Evolutionary conservation across 441 rosid genomes (phyloP), one percentile per base, ranked within the genome.

Genomic region (Euphorbia schlechtendalii): DNA sequence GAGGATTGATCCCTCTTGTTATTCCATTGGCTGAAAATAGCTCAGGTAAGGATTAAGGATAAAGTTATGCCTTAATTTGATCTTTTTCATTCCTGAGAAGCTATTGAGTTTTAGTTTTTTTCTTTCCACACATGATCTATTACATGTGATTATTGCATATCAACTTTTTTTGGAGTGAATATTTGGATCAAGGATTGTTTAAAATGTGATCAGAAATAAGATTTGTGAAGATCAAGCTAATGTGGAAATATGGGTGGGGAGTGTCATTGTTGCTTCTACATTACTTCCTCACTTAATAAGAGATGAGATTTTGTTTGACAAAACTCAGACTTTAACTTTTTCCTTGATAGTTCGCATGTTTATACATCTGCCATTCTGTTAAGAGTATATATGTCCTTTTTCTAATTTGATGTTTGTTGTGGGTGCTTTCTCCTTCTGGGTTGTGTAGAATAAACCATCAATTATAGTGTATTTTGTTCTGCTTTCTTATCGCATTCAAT

Each of bases 1-100:
- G 79, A 78, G 92, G 96, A n/a, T 62, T 92, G 20, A 78, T 89
- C 53, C 98, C 96, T 30, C 91, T 89, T 61, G 71, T 82, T 61
- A 78, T 89, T 80, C 96, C 96, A 27, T 68, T 92, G 65, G 82
- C 87, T 48, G 76, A 77, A 73, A 76, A 64, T 68, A 74, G 80
- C 61, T 84, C 86, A 27, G 96, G 98, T 86, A 77, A 61, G 51
- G 53, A 32, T 6, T 32, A 6, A 32, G 34, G 3, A 59, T 63
- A 49, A 53, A 45, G 21, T 43, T 22, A 57, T 68, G 21, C 17
- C 12, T 15, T 48, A 68, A 56, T 46, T 56, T 48, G 69, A 51
- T 5, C 62, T 62, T 20, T 21, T 51, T 27, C 49, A 17, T 53
- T 63, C 15, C 48, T 61, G 56, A 34, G 55, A 63, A 63, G 55